phyloP scores from a whole-genome alignment of 106 monocot species.

The Cymbidium sinense region DNA sequence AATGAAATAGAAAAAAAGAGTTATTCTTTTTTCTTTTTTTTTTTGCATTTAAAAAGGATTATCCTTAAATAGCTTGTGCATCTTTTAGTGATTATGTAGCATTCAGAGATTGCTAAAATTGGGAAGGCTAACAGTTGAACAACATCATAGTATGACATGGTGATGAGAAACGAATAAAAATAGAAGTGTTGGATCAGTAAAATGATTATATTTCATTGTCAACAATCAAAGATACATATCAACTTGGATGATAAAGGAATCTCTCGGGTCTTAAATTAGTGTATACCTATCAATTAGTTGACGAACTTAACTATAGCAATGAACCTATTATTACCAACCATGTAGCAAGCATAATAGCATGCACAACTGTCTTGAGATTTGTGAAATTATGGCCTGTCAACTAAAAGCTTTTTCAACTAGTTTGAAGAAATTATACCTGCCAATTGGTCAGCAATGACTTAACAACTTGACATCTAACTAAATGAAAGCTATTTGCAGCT shows the following conservation, averaged over 20 bases:
- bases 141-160: background rate
- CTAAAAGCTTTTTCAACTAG: background rate
- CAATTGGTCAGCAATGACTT: conserved; percentile 36
- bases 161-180: background rate
- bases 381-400: background rate
- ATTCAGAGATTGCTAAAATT: background rate
- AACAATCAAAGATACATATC: background rate
- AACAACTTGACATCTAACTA: conserved; percentile 75
- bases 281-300: background rate
- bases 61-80: background rate
- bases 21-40: background rate
- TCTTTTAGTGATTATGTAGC: background rate
- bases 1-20: background rate
- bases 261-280: background rate
- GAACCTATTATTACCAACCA: background rate
- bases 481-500: conserved; percentile 41
- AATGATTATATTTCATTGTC: background rate
- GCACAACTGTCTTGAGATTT: background rate
- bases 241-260: background rate
- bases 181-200: background rate
- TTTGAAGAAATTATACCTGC: conserved; percentile 42
- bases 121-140: background rate
- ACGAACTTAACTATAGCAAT: background rate
- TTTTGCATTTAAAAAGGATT: background rate
- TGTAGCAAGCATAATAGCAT: background rate